Conservation (phyloP, 306 rosid species). For the Acacia crassicarpa region DNA sequence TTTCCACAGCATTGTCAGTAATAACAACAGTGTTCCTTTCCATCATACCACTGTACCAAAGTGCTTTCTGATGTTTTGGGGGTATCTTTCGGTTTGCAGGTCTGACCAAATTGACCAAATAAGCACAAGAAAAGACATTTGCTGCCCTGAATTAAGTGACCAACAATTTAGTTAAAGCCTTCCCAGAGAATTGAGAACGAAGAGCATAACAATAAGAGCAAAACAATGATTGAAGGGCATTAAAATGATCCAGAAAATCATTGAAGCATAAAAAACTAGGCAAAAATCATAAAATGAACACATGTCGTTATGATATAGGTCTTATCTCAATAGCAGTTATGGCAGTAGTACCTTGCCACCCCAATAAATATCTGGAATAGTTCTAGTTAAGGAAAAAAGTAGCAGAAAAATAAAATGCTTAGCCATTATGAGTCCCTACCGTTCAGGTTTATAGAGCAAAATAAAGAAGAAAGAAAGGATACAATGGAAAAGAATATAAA, state of each 20-base stretch:
- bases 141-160: constrained; percentile 71
- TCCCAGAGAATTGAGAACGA: constrained; percentile 15
- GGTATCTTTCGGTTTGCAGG: constrained; percentile 83
- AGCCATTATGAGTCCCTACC: constrained; percentile 23
- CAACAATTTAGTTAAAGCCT: constrained; percentile 21
- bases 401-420: constrained; percentile 22
- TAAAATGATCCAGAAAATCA: background rate
- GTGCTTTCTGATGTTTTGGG: constrained; percentile 82
- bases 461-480: constrained; percentile 54
- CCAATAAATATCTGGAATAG: constrained; percentile 73
- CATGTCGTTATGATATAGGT: constrained; percentile 14
- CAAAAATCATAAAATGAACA: constrained; percentile 28
- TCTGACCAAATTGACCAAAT: constrained; percentile 85
- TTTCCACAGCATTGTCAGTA: constrained; percentile 21
- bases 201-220: constrained; percentile 18
- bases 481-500: constrained; percentile 97
- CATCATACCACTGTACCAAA: constrained; percentile 98
- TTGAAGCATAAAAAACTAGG: constrained; percentile 1
- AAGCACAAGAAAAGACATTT: constrained; percentile 93
- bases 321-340: constrained; percentile 18
- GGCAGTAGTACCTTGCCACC: constrained; percentile 78
- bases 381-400: constrained; percentile 65
- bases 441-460: constrained; percentile 17
- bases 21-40: constrained; percentile 34
- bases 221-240: background rate